Conservation (phyloP, 2,329 filamentous ascomycete genomes). For the Kalmusia sp. region DNA sequence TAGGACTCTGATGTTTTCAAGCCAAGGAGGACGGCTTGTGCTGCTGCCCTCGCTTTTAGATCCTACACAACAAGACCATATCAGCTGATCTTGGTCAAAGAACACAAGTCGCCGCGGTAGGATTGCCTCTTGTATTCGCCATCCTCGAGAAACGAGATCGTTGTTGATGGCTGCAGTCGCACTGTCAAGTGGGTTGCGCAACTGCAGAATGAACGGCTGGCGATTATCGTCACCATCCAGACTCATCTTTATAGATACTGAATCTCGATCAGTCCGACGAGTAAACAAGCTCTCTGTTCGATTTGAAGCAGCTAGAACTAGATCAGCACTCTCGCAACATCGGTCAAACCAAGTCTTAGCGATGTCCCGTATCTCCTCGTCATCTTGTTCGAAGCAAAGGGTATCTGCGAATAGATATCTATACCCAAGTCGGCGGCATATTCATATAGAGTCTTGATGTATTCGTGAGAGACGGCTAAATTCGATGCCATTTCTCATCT, state of each 20-base stretch:
- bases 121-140: neutral
- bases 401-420: constrained; percentile 5
- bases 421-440: neutral
- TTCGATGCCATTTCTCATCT: neutral
- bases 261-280: neutral
- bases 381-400: constrained; percentile 8
- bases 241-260: neutral
- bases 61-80: neutral
- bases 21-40: neutral
- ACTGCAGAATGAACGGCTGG: neutral
- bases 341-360: neutral
- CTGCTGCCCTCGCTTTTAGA: neutral
- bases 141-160: neutral
- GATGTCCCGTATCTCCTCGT: neutral
- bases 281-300: neutral
- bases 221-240: neutral
- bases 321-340: neutral
- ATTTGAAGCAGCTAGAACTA: neutral
- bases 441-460: neutral
- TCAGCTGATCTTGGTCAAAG: neutral
- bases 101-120: neutral
- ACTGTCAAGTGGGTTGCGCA: neutral
- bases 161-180: neutral
- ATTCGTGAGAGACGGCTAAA: neutral
- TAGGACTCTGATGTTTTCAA: neutral